Base-by-base conservation (phyloP, 345 rosid species). In the Hibiscus mutabilis region DNA sequence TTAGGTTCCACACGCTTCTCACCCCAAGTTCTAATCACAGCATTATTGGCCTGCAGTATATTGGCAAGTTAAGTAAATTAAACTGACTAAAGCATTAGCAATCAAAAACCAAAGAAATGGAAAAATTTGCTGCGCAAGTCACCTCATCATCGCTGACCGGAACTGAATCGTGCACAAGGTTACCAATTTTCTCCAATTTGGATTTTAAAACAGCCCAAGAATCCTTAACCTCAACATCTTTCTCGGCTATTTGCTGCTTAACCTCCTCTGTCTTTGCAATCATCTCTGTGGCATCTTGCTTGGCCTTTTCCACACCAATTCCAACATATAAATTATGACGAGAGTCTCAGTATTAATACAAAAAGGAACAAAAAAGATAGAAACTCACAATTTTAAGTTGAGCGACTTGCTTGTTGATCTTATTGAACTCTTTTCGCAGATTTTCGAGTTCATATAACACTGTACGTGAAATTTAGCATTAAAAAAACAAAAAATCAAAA, bases 101-200 rank as follows among this genome's bases (percentile, higher is more conserved):
- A 71, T 21, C 5, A 74, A 8, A 64, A 76, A 55, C 64, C 59
- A 76, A 6, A 0, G 2, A 44, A 64, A 40, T 18, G 46, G n/a
- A 29, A 24, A 53, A 10, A 24, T 2, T 24, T 10, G 37, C 25
- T 31, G 37, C 37, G 22, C 47, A 19, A 73, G 69, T 24, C 46
- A 91, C 98, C 90, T 94, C 98, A 71, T 94, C 90, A 37, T 90
- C 60, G 25, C 77, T 74, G 73, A 91, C 56, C 0, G 92, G 97
- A 56, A 91, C 98, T 0, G 98, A 87, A 80, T 94, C 96, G 73
- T 90, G 98, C 58, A 94, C 85, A 27, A 94, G 86, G 80, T 94
- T 94, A 27, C 97, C 98, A 70, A 94, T 82, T 0, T 79, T 76
- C 74, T 77, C 88, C 70, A 94, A 74, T 74, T 81, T 90, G 1